Conservation (phyloP, 371 early-diverging fungal genomes). For the Rhizomucor pusillus region DNA sequence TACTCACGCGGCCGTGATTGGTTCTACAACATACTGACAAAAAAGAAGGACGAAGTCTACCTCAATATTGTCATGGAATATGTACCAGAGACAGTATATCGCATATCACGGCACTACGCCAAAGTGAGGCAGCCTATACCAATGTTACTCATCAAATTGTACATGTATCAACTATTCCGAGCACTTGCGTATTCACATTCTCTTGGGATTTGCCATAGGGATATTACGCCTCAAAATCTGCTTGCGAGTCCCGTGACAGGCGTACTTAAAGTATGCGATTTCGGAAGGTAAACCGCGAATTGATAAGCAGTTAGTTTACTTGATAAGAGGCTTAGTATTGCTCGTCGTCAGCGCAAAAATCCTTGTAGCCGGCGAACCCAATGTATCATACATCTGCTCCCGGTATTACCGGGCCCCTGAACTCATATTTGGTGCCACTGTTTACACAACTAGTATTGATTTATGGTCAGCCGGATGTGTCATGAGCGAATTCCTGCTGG, state of each 20-base stretch:
- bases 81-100: slow-evolving; percentile 92
- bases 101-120: slow-evolving; percentile 81
- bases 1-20: slow-evolving; percentile 18
- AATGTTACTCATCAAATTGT: slow-evolving; percentile 84
- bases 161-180: slow-evolving; percentile 95
- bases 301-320: background rate
- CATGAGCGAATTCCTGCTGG: slow-evolving; percentile 94
- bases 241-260: slow-evolving; percentile 75
- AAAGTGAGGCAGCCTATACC: slow-evolving; percentile 90
- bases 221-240: slow-evolving; percentile 75
- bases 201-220: slow-evolving; percentile 63
- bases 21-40: slow-evolving; percentile 3
- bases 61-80: slow-evolving; percentile 92
- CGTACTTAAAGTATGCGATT: slow-evolving; percentile 97
- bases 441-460: slow-evolving; percentile 86
- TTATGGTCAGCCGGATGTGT: slow-evolving; percentile 98
- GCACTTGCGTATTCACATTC: slow-evolving; percentile 96
- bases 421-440: slow-evolving; percentile 91
- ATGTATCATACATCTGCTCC: slow-evolving; percentile 96
- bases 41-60: slow-evolving; percentile 87
- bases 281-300: slow-evolving; percentile 79
- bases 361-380: slow-evolving; percentile 85
- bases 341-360: slow-evolving; percentile 75
- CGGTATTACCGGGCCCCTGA: slow-evolving; percentile 98
- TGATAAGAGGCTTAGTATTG: background rate